A percentile compares a stretch with the other conserved stretches of the same genome.
Conservation (phyloP, 768 basidiomycete genomes). For the Suillus brevipes region DNA sequence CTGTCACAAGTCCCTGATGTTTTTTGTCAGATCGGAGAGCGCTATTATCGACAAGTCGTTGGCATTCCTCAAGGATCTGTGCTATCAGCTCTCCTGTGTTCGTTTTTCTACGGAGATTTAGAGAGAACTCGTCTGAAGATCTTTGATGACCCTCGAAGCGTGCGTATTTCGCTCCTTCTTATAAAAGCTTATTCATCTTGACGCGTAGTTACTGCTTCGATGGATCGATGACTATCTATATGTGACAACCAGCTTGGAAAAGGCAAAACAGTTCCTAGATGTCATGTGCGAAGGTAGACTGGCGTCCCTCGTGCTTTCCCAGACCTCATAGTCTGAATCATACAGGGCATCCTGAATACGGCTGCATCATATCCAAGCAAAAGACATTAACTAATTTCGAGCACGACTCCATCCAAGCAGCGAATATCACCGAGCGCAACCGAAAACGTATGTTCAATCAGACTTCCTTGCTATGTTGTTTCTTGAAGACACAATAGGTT, state of each 20-base stretch:
- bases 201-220: conserved; percentile 67
- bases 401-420: conserved; percentile 45
- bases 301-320: background rate
- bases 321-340: background rate
- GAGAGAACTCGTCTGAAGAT: conserved; percentile 58
- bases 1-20: conserved; percentile 5
- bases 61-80: conserved; percentile 98
- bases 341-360: conserved; percentile 89
- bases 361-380: conserved; percentile 84
- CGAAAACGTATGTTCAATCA: conserved; percentile 39
- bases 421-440: conserved; percentile 51
- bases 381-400: conserved; percentile 93
- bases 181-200: background rate
- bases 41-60: conserved; percentile 83
- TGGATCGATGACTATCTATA: conserved; percentile 96
- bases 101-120: conserved; percentile 92
- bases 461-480: background rate
- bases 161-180: conserved; percentile 38
- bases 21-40: conserved; percentile 63
- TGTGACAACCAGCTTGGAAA: conserved; percentile 63
- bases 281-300: conserved; percentile 70
- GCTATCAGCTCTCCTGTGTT: conserved; percentile 87
- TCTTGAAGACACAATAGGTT: conserved; percentile 46
- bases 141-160: conserved; percentile 58
- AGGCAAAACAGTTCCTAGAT: conserved; percentile 68